phyloP scores from a whole-genome alignment of 1,139 yeast species.

The Geotrichum fermentans region DNA sequence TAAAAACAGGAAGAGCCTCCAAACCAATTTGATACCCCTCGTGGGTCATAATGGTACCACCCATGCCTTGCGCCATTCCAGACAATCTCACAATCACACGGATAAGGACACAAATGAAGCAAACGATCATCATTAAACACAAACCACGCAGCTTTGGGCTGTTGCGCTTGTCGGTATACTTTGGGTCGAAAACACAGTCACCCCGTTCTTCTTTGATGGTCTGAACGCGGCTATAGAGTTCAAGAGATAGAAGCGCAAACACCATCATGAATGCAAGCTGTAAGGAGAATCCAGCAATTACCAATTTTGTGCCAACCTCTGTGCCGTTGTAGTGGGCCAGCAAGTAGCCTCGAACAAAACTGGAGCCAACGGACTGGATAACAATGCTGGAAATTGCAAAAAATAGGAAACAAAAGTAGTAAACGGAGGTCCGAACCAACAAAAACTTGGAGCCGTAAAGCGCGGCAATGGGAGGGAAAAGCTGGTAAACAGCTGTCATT shows the following conservation, averaged over 20 bases:
- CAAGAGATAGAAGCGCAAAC: conserved; percentile 54
- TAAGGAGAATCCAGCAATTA: conserved; percentile 76
- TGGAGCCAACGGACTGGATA: conserved; percentile 83
- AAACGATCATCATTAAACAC: conserved; percentile 19
- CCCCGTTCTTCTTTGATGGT: neutral
- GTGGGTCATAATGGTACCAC: conserved; percentile 58
- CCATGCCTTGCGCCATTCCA: conserved; percentile 72
- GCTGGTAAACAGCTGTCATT: conserved; percentile 79
- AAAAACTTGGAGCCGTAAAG: conserved; percentile 63
- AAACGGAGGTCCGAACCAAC: conserved; percentile 64
- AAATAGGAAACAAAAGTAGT: conserved; percentile 60
- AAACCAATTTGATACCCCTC: conserved; percentile 71
- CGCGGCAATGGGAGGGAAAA: conserved; percentile 67
- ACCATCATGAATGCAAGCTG: conserved; percentile 71
- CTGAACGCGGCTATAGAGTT: conserved; percentile 34
- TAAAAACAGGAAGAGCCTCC: conserved; percentile 65
- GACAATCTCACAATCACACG: conserved; percentile 76
- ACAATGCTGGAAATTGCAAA: conserved; percentile 64
- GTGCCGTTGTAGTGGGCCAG: neutral
- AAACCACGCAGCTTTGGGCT: conserved; percentile 18
- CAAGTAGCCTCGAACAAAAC: conserved; percentile 37
- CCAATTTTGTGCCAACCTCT: conserved; percentile 56
- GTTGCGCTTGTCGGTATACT: neutral
- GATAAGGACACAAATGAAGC: conserved; percentile 50
- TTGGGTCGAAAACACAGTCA: neutral